Percentiles rank a stretch among this genome's conserved stretches.
phyloP scores from a whole-genome alignment of 495 filamentous ascomycete species.

The Penicillium fimorum region DNA sequence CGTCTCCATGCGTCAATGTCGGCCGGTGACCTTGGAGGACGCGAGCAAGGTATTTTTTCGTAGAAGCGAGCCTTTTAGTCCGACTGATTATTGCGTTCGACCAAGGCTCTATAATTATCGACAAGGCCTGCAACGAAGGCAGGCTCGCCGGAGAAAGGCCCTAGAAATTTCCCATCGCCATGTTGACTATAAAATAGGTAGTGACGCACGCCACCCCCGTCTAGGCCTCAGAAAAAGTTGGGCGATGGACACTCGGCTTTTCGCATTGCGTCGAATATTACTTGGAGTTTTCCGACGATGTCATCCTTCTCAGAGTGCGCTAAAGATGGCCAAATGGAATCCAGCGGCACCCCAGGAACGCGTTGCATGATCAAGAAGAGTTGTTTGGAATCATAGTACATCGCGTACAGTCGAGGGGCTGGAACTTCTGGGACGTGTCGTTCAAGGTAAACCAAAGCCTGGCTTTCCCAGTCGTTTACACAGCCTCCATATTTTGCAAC shows the following conservation, averaged over 20 bases:
- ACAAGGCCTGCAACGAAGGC: slow-evolving; percentile 26
- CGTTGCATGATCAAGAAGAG: slow-evolving; percentile 29
- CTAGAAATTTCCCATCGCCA: slow-evolving; percentile 19
- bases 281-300: slow-evolving; percentile 21
- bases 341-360: slow-evolving; percentile 22
- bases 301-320: slow-evolving; percentile 26
- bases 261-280: slow-evolving; percentile 23
- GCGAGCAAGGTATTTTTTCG: slow-evolving; percentile 19
- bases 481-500: slow-evolving; percentile 28
- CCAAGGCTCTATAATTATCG: slow-evolving; percentile 23
- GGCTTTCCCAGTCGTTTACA: slow-evolving; percentile 23
- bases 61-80: slow-evolving; percentile 30
- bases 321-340: slow-evolving; percentile 27
- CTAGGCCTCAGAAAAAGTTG: slow-evolving; percentile 25
- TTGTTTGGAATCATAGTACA: slow-evolving; percentile 26
- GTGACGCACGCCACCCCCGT: slow-evolving; percentile 22
- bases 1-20: slow-evolving; percentile 24
- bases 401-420: slow-evolving; percentile 30
- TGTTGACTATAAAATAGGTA: slow-evolving; percentile 26
- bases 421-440: slow-evolving; percentile 25
- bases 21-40: slow-evolving; percentile 28
- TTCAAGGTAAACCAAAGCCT: slow-evolving; percentile 30
- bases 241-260: slow-evolving; percentile 22
- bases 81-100: slow-evolving; percentile 20
- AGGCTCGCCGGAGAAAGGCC: slow-evolving; percentile 25